Conservation (phyloP, 2,329 filamentous ascomycete genomes). For the Coniochaeta sp. region DNA sequence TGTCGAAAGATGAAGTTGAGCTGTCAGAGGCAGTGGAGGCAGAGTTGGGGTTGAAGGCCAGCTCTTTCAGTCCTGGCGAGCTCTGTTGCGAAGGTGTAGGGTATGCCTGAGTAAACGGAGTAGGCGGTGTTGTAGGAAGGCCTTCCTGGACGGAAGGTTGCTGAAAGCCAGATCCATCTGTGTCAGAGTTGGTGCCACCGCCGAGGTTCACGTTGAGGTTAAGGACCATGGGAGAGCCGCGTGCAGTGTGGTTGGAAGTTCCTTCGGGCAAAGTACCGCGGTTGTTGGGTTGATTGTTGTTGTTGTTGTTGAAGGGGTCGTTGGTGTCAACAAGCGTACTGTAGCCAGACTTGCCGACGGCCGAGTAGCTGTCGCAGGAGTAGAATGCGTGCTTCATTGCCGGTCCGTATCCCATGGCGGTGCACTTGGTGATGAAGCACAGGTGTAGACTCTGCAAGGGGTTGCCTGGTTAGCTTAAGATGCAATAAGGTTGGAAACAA, state of each 20-base stretch:
- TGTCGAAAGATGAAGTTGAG: background rate
- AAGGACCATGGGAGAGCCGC: background rate
- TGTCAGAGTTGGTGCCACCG: background rate
- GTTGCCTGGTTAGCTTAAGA: background rate
- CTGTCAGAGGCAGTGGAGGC: too few relatives aligned
- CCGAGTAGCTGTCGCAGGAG: background rate
- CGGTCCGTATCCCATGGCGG: constrained; percentile 4
- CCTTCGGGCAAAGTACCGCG: background rate
- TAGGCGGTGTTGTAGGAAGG: too few relatives aligned
- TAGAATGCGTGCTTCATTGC: constrained; percentile 2
- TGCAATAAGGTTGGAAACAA: background rate
- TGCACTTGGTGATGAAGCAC: constrained; percentile 7
- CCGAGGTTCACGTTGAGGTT: constrained; percentile 5
- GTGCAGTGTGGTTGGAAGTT: background rate
- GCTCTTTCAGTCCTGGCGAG: background rate
- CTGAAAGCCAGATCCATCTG: background rate
- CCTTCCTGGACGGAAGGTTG: background rate
- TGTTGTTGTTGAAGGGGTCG: background rate
- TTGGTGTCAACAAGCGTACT: background rate
- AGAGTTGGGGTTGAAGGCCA: background rate
- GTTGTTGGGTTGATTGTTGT: background rate
- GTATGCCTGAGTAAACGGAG: background rate
- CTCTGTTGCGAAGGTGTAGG: background rate
- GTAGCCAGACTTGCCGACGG: background rate
- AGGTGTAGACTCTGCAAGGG: constrained; percentile 3